A percentile compares a stretch with the other conserved stretches of the same genome.
Evolutionary conservation across 176 grass and related monocot species (phyloP).

Genomic region (Rhipidocladum racemiflorum): DNA sequence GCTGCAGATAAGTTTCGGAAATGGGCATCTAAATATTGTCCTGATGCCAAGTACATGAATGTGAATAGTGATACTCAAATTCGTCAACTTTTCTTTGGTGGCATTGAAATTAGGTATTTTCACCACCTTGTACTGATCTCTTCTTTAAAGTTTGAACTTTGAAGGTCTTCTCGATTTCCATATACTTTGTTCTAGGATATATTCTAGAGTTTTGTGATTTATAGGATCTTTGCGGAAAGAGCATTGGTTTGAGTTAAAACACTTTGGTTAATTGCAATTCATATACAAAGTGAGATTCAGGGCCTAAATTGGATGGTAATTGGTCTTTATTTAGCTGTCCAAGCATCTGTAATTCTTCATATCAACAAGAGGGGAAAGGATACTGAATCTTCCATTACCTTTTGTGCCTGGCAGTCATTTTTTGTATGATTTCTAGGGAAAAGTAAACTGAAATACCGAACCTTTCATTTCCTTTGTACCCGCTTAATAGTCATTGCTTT

Average conservation of each 20-base stretch:
- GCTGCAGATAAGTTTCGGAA: constrained; percentile 66
- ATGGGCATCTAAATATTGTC: constrained; percentile 83
- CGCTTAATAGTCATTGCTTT: background rate
- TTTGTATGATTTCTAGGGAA: constrained; percentile 19
- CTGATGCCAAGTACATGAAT: constrained; percentile 87
- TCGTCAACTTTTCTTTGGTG: constrained; percentile 83
- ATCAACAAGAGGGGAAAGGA: background rate
- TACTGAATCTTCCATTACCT: background rate
- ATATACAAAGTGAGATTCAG: background rate
- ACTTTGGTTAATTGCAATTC: background rate
- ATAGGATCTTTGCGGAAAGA: background rate
- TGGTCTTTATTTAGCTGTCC: background rate
- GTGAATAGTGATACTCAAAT: constrained; percentile 85
- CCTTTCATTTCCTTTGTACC: background rate
- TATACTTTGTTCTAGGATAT: background rate
- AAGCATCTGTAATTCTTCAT: background rate
- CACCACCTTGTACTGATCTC: background rate
- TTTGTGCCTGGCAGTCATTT: constrained; percentile 4
- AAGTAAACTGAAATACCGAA: background rate
- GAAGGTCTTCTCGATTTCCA: background rate
- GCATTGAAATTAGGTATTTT: constrained; percentile 67
- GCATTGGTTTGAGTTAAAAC: background rate
- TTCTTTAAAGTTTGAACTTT: background rate
- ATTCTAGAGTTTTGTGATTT: background rate
- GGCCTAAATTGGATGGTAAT: background rate